These are phyloP conservation scores for Bisporella sp. DNA, from an alignment of 2,329 filamentous ascomycete species.

Conservation along the genomic window DNA sequence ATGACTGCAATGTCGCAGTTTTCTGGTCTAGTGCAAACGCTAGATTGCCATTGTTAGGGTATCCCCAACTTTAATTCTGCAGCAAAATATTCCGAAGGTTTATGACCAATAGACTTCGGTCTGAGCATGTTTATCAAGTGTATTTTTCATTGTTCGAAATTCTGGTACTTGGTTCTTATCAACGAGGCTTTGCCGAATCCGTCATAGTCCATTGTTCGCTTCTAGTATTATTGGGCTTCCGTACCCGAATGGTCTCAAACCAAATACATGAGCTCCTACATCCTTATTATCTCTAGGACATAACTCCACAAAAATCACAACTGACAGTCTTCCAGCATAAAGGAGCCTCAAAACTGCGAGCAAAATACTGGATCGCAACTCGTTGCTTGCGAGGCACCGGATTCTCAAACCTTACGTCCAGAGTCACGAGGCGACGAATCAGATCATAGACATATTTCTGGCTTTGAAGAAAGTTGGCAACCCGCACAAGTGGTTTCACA, in stretches of 20 bases:
- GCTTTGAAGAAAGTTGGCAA: conserved; percentile 10
- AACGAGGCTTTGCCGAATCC: too few species aligned
- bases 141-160: too few species aligned
- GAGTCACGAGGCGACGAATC: background rate
- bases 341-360: background rate
- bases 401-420: background rate
- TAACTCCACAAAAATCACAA: background rate
- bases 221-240: too few species aligned
- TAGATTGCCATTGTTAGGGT: too few species aligned
- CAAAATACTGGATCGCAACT: background rate
- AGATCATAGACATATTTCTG: background rate
- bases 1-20: background rate
- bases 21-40: background rate
- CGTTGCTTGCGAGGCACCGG: background rate
- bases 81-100: too few species aligned
- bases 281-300: background rate
- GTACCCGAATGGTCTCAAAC: too few species aligned
- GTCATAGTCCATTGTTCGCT: too few species aligned
- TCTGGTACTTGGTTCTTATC: too few species aligned
- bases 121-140: too few species aligned
- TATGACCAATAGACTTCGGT: too few species aligned
- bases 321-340: background rate
- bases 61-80: too few species aligned
- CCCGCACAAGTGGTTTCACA: conserved; percentile 8
- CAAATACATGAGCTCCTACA: background rate